Conservation (phyloP, 2,329 filamentous ascomycete genomes). For the Ophiostoma himal-ulmi region DNA sequence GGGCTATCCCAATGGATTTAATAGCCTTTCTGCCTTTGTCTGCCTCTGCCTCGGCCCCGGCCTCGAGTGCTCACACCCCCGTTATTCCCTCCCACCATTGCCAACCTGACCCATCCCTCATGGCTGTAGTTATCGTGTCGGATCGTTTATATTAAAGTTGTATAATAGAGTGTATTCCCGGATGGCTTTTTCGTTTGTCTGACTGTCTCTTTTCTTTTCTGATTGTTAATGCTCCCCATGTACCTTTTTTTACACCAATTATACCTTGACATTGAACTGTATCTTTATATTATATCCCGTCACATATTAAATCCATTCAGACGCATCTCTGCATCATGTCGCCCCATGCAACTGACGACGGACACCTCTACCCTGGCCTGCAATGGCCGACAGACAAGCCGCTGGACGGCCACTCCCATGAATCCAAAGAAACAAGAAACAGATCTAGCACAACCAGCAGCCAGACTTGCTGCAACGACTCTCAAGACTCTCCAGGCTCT, state of each 20-base stretch:
- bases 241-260: neutral
- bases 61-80: neutral
- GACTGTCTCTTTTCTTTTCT: neutral
- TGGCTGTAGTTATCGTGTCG: neutral
- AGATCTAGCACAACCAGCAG: constrained; percentile 9
- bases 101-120: neutral
- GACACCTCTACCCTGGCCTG: neutral
- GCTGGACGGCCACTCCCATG: neutral
- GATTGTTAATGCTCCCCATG: neutral
- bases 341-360: neutral
- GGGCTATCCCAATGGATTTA: neutral
- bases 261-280: neutral
- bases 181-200: neutral
- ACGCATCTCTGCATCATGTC: neutral
- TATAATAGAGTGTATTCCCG: neutral
- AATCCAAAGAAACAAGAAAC: neutral
- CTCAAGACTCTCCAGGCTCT: neutral
- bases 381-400: constrained; percentile 10
- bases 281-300: neutral
- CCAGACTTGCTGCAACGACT: constrained; percentile 4
- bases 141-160: neutral
- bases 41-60: neutral
- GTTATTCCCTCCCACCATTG: neutral
- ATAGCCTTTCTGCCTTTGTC: neutral
- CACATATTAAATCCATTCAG: neutral